Conservation (phyloP, 129 eudicot species). For the Artemisia tridentata region DNA sequence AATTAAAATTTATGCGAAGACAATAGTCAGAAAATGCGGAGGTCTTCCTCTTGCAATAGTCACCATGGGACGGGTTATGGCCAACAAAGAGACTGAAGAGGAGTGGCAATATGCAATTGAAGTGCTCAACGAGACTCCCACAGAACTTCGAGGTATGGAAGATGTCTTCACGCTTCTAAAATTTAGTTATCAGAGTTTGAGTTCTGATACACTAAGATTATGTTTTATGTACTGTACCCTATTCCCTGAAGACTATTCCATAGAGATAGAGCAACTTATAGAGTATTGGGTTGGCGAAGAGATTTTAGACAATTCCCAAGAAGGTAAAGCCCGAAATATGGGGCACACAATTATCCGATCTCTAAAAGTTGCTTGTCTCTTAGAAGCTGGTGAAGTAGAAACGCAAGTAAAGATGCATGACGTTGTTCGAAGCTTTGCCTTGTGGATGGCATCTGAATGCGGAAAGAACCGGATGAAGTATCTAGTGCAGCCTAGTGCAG, state of each 20-base stretch:
- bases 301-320: constrained; percentile 6
- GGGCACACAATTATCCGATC: constrained; percentile 36
- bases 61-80: constrained; percentile 44
- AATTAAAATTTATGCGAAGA: constrained; percentile 20
- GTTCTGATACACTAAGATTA: constrained; percentile 19
- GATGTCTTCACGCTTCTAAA: constrained; percentile 37
- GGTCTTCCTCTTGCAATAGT: constrained; percentile 54
- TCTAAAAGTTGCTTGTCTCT: constrained; percentile 28
- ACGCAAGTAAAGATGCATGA: constrained; percentile 44
- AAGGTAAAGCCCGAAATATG: constrained; percentile 26
- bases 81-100: constrained; percentile 28
- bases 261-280: constrained; percentile 35
- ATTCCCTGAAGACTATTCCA: constrained; percentile 26
- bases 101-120: constrained; percentile 39
- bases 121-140: constrained; percentile 30
- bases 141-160: constrained; percentile 36
- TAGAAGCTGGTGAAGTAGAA: constrained; percentile 24
- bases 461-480: constrained; percentile 13
- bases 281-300: constrained; percentile 41
- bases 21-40: constrained; percentile 33
- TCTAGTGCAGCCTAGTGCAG: constrained; percentile 34
- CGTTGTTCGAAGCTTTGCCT: constrained; percentile 41
- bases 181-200: constrained; percentile 37
- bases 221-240: constrained; percentile 34
- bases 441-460: constrained; percentile 34